A percentile compares a stretch with the other conserved stretches of the same genome.
Conservation (phyloP, 768 basidiomycete genomes). For the Kwoniella mangroviensis region DNA sequence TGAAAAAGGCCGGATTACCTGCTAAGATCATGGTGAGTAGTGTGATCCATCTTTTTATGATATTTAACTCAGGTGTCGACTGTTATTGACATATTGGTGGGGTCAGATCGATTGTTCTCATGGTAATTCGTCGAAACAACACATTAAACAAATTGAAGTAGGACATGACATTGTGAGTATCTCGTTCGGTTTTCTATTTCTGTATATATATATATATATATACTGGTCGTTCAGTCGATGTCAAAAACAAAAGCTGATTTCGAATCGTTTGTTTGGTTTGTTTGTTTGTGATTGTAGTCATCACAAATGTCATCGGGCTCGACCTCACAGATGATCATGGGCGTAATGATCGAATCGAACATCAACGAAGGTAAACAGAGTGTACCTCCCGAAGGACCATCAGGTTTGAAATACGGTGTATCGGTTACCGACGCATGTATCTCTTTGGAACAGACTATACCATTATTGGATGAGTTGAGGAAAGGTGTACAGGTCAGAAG, state of each 20-base stretch:
- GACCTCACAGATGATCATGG: slow-evolving; percentile 68
- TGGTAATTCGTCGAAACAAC: slow-evolving; percentile 95
- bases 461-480: slow-evolving; percentile 80
- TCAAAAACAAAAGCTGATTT: too few species aligned
- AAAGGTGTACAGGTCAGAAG: slow-evolving; percentile 79
- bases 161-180: slow-evolving; percentile 33
- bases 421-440: slow-evolving; percentile 58
- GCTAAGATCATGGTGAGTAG: slow-evolving; percentile 83
- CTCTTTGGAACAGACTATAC: slow-evolving; percentile 63
- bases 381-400: slow-evolving; percentile 72
- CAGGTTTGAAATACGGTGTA: slow-evolving; percentile 59
- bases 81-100: neutral
- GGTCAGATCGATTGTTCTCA: slow-evolving; percentile 63
- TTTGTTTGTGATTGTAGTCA: slow-evolving; percentile 57
- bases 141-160: slow-evolving; percentile 81
- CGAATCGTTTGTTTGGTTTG: too few species aligned
- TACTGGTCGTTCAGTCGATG: too few species aligned
- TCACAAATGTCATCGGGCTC: slow-evolving; percentile 69
- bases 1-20: slow-evolving; percentile 76
- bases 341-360: slow-evolving; percentile 97
- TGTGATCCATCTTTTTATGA: neutral
- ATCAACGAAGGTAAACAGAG: slow-evolving; percentile 90
- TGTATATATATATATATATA: too few species aligned
- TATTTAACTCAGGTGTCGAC: neutral
- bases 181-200: too few species aligned